Percentiles rank a stretch among this genome's conserved stretches.
These are phyloP conservation scores for Talaromyces funiculosus DNA, from an alignment of 2,329 filamentous ascomycete species.

Conservation along the genomic window DNA sequence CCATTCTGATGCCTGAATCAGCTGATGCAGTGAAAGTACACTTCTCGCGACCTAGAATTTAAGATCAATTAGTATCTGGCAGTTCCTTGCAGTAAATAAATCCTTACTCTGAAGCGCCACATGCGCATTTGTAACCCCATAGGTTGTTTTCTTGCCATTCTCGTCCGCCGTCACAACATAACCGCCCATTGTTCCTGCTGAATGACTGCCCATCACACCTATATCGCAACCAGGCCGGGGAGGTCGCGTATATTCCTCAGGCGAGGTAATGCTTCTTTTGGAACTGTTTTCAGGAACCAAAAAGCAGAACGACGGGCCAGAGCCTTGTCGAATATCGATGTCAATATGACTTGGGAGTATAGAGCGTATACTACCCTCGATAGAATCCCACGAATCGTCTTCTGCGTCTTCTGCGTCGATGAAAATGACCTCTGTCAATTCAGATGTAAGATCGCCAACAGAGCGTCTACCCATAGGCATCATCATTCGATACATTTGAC, in stretches of 20 bases:
- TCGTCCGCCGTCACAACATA: not conserved
- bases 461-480: not conserved
- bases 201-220: not conserved
- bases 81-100: not conserved
- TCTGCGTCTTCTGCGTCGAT: slow-evolving; percentile 1
- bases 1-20: not conserved
- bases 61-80: not conserved
- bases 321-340: slow-evolving; percentile 3
- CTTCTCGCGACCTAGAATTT: not conserved
- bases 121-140: slow-evolving; percentile 6
- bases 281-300: not conserved
- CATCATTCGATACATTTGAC: no score
- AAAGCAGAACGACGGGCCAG: not conserved
- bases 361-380: not conserved
- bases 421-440: not conserved
- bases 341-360: not conserved
- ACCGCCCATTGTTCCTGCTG: slow-evolving; percentile 2
- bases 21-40: not conserved
- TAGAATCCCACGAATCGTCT: not conserved
- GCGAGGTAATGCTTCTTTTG: not conserved
- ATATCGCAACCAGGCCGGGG: not conserved
- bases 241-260: not conserved
- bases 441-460: not conserved
- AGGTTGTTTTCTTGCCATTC: not conserved
- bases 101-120: not conserved